A percentile compares a stretch with the other conserved stretches of the same genome.
phyloP scores from a whole-genome alignment of 768 basidiomycete species.

The Sistotremastrum suecicum region DNA sequence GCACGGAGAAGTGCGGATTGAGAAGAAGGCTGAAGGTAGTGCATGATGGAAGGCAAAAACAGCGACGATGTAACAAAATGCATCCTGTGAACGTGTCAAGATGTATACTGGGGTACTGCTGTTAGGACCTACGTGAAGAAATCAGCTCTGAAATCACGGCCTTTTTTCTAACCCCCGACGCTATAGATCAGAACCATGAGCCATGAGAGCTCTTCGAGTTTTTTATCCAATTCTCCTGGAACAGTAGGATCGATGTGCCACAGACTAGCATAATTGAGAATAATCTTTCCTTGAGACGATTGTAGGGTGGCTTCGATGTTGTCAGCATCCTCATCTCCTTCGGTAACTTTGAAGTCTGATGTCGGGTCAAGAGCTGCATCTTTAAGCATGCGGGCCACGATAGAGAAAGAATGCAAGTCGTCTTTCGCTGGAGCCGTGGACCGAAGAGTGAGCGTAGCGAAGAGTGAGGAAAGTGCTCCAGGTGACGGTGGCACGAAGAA shows the following conservation, averaged over 20 bases:
- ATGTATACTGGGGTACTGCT: constrained; percentile 4
- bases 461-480: constrained; percentile 6
- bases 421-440: constrained; percentile 2
- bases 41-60: constrained; percentile 40
- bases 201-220: constrained; percentile 54
- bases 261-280: constrained; percentile 5
- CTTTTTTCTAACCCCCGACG: constrained; percentile 33
- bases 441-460: background rate
- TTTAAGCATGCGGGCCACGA: constrained; percentile 39
- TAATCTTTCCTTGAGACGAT: constrained; percentile 10
- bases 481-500: constrained; percentile 15
- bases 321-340: constrained; percentile 1
- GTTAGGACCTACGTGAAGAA: constrained; percentile 40
- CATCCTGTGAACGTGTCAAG: constrained; percentile 25
- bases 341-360: background rate
- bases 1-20: constrained; percentile 40
- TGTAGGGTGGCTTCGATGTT: constrained; percentile 5
- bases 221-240: constrained; percentile 26
- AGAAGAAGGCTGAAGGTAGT: constrained; percentile 23
- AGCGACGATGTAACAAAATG: constrained; percentile 53
- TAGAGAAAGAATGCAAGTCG: constrained; percentile 31
- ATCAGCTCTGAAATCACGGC: constrained; percentile 33
- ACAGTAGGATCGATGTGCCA: constrained; percentile 6
- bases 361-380: constrained; percentile 20
- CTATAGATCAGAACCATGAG: constrained; percentile 39